phyloP scores from a whole-genome alignment of 2,329 filamentous ascomycete genomes.

The Arthrinium phaeospermum region DNA sequence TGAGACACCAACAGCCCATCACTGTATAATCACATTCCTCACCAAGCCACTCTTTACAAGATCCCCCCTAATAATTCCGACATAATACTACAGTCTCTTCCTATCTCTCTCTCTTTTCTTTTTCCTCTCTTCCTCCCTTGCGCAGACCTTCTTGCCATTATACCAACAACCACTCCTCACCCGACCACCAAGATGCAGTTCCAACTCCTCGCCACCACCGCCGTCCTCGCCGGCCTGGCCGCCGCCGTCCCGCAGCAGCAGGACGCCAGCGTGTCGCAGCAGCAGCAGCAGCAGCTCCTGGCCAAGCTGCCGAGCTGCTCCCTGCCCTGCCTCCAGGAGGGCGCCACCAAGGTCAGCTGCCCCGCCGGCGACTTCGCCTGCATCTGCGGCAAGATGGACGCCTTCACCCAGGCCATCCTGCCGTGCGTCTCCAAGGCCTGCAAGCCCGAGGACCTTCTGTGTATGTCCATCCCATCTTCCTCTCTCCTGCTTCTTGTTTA shows the following conservation, averaged over 20 bases:
- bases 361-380: conserved; percentile 39
- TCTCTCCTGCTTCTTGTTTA: not conserved
- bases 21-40: not conserved
- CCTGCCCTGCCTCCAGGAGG: conserved; percentile 39
- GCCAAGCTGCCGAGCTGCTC: conserved; percentile 42
- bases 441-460: conserved; percentile 37
- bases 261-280: not conserved
- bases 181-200: conserved; percentile 29
- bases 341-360: conserved; percentile 38
- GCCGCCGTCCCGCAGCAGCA: conserved; percentile 22
- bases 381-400: conserved; percentile 41
- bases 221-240: conserved; percentile 28
- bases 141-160: no score
- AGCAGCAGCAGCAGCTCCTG: conserved; percentile 26
- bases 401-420: conserved; percentile 38
- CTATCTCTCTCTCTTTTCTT: not conserved
- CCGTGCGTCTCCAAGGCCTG: conserved; percentile 44
- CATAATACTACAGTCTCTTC: not conserved
- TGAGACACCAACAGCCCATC: not conserved
- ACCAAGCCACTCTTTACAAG: not conserved
- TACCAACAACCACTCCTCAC: not conserved
- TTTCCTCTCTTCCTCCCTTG: no score
- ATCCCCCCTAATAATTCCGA: not conserved
- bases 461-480: conserved; percentile 32
- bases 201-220: conserved; percentile 24